Conservation (phyloP, 768 basidiomycete genomes). For the Pleurotus sapidus region DNA sequence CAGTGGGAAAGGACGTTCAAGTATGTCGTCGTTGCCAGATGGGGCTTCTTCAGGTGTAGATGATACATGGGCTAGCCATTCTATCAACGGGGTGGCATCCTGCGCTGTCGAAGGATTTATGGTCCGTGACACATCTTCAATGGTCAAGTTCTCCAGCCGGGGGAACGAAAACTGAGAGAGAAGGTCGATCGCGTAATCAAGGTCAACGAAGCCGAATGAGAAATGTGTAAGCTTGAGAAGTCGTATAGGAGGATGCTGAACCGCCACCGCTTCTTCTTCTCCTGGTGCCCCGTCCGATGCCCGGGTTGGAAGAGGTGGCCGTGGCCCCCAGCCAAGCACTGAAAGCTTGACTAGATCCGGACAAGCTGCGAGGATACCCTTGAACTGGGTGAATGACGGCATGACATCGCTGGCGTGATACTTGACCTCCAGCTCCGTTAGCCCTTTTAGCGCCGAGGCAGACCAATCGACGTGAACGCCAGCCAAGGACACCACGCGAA, state of each 20-base stretch:
- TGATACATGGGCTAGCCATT: constrained; percentile 21
- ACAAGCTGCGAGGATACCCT: constrained; percentile 36
- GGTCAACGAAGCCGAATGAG: constrained; percentile 42
- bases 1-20: constrained; percentile 18
- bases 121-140: constrained; percentile 42
- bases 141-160: constrained; percentile 19
- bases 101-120: constrained; percentile 28
- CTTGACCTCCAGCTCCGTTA: constrained; percentile 48
- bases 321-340: constrained; percentile 55
- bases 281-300: background rate
- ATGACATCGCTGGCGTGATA: constrained; percentile 58
- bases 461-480: constrained; percentile 62
- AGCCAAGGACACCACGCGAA: constrained; percentile 43
- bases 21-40: no score
- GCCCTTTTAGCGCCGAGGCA: constrained; percentile 33
- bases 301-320: constrained; percentile 7
- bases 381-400: constrained; percentile 48
- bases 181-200: constrained; percentile 32
- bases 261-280: constrained; percentile 3
- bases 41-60: no score
- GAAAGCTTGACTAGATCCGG: constrained; percentile 38
- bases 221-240: constrained; percentile 30
- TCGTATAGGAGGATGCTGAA: constrained; percentile 13
- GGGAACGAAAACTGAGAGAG: constrained; percentile 32
- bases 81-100: constrained; percentile 35